Conservation (phyloP, 805 yeast genomes). For the Cyberlindnera americana region DNA sequence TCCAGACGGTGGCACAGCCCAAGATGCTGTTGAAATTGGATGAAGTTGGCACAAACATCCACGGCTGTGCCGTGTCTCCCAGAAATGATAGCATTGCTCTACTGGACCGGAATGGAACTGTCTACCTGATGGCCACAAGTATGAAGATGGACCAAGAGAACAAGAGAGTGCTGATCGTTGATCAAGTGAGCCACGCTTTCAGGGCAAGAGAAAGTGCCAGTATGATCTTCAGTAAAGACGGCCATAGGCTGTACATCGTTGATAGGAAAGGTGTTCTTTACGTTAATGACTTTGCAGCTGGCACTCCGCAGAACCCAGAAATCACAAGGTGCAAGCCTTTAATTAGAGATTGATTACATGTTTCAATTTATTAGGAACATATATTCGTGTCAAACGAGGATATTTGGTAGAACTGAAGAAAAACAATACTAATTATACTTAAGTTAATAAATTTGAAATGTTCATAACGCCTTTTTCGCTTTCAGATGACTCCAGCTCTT, state of each 20-base stretch:
- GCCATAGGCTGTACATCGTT: slow-evolving; percentile 69
- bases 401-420: slow-evolving; percentile 1
- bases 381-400: slow-evolving; percentile 3
- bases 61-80: slow-evolving; percentile 72
- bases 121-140: slow-evolving; percentile 65
- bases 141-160: slow-evolving; percentile 49
- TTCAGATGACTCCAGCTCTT: neutral
- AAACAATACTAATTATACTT: neutral
- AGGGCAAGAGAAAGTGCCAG: slow-evolving; percentile 77
- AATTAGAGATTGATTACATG: slow-evolving; percentile 12
- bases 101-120: slow-evolving; percentile 72
- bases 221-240: slow-evolving; percentile 70
- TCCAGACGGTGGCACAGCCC: slow-evolving; percentile 53
- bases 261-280: slow-evolving; percentile 80
- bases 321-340: slow-evolving; percentile 57
- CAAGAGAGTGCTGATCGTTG: slow-evolving; percentile 49
- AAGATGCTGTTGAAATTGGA: slow-evolving; percentile 58
- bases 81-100: slow-evolving; percentile 84
- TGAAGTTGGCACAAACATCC: slow-evolving; percentile 79
- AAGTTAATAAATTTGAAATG: slow-evolving; percentile 21
- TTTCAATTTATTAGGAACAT: no score
- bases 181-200: slow-evolving; percentile 75
- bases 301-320: slow-evolving; percentile 60
- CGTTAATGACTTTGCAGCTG: slow-evolving; percentile 86
- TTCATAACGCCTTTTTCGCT: slow-evolving; percentile 20